Evolutionary conservation across 129 eudicot species (phyloP).

Genomic region (Glebionis coronaria): DNA sequence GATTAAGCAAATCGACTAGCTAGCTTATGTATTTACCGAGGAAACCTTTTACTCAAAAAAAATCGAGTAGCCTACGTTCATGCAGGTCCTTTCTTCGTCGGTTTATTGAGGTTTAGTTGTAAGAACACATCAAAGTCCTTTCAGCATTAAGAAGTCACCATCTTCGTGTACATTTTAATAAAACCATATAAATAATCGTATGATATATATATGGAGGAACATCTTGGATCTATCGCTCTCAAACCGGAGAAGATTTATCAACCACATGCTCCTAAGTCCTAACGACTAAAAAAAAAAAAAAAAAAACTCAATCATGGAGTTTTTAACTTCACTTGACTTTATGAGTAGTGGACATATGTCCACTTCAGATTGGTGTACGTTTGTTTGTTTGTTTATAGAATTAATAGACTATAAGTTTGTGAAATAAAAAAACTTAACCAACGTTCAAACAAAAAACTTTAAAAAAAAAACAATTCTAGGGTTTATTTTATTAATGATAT

Average conservation of each 20-base stretch:
- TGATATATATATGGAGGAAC: not conserved
- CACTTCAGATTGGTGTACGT: not conserved
- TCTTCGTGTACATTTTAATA: not conserved
- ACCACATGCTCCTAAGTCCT: conserved; percentile 17
- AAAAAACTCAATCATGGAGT: not conserved
- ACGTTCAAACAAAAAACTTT: no score
- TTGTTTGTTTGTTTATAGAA: not conserved
- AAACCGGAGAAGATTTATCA: conserved; percentile 5
- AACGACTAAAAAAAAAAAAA: no score
- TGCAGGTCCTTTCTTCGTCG: no score
- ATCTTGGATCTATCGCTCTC: not conserved
- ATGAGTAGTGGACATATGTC: conserved; percentile 1
- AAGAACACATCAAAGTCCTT: not conserved
- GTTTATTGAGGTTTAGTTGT: not conserved
- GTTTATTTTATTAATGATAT: no score
- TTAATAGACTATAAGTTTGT: not conserved
- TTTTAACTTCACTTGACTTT: conserved; percentile 12
- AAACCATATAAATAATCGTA: not conserved
- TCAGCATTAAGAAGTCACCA: not conserved
- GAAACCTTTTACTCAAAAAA: no score
- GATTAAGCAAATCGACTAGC: no score
- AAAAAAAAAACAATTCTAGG: no score
- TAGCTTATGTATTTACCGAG: no score
- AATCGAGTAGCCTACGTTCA: no score
- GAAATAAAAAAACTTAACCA: no score